Percentiles rank a stretch among this genome's conserved stretches.
Conservation (phyloP, 208 protist species). For the Wallacemonas sp. region DNA sequence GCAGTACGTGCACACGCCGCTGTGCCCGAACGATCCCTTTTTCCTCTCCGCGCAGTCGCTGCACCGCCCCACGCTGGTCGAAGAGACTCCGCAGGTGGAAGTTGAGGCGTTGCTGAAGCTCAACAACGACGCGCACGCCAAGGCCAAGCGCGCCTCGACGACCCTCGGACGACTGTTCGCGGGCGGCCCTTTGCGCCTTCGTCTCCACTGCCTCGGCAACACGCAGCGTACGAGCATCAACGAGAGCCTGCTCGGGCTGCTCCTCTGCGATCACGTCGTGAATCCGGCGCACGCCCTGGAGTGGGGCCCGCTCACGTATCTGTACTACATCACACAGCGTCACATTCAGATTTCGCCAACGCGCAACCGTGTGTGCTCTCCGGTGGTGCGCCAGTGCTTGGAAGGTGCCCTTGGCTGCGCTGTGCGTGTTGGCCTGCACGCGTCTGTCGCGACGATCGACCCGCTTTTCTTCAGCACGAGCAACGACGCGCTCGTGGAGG, state of each 20-base stretch:
- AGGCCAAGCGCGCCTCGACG: too few relatives aligned
- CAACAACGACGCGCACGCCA: too few relatives aligned
- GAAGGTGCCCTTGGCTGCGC: constrained; percentile 86
- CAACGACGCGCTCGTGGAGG: constrained; percentile 64
- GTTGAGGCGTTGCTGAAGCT: too few relatives aligned
- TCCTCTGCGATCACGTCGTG: constrained; percentile 94
- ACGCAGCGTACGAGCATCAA: constrained; percentile 55
- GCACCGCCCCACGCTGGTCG: too few relatives aligned
- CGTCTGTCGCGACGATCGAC: constrained; percentile 96
- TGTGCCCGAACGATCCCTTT: too few relatives aligned
- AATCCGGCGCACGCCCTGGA: constrained; percentile 94
- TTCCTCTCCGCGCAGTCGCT: too few relatives aligned
- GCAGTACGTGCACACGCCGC: too few relatives aligned
- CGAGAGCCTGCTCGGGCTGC: constrained; percentile 91
- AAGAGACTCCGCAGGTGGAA: too few relatives aligned
- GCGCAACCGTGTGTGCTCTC: constrained; percentile 95
- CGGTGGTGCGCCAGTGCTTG: constrained; percentile 67
- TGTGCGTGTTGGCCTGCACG: constrained; percentile 94
- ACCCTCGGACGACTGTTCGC: too few relatives aligned
- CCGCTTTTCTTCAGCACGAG: constrained; percentile 89
- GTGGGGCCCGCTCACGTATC: constrained; percentile 94
- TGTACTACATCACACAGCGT: constrained; percentile 98
- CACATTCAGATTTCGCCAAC: constrained; percentile 96
- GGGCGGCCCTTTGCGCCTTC: constrained; percentile 34
- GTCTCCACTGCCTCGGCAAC: constrained; percentile 72